Conservation (phyloP, 1,284 basidiomycete genomes). For the Phenoliferia sp. region DNA sequence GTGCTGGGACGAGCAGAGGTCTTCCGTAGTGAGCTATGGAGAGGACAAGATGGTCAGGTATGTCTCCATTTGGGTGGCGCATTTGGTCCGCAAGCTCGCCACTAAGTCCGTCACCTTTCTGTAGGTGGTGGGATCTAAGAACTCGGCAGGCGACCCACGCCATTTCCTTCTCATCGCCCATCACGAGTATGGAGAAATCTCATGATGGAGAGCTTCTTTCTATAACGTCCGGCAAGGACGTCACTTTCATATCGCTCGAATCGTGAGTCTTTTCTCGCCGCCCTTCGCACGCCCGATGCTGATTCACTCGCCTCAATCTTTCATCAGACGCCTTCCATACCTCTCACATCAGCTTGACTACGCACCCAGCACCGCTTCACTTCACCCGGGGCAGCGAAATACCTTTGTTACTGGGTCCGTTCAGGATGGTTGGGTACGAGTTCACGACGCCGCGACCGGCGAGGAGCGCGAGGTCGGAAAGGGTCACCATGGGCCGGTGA, state of each 20-base stretch:
- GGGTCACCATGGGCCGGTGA: conserved; percentile 88
- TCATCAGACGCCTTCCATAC: conserved; percentile 47
- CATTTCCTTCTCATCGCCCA: conserved; percentile 69
- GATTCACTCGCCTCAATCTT: background rate
- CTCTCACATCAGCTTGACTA: conserved; percentile 59
- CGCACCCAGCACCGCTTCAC: conserved; percentile 80
- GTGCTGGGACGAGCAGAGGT: conserved; percentile 83
- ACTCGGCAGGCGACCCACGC: conserved; percentile 65
- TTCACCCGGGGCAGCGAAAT: conserved; percentile 83
- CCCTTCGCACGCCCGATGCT: background rate
- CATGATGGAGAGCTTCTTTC: conserved; percentile 77
- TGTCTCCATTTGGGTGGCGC: conserved; percentile 37
- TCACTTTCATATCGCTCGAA: conserved; percentile 63
- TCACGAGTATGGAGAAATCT: conserved; percentile 91
- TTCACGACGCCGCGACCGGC: conserved; percentile 80
- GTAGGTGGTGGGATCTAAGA: conserved; percentile 93
- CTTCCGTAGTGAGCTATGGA: conserved; percentile 73
- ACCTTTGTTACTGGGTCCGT: conserved; percentile 88
- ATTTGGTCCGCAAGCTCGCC: background rate
- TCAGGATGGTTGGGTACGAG: conserved; percentile 91
- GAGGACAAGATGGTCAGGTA: conserved; percentile 89
- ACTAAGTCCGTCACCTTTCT: conserved; percentile 4
- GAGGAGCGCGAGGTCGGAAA: conserved; percentile 87
- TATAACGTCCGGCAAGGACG: conserved; percentile 84
- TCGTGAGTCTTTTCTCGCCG: conserved; percentile 36